Evolutionary conservation across 2,329 filamentous ascomycete species (phyloP).

Genomic region (Ambrosiella beaveri): DNA sequence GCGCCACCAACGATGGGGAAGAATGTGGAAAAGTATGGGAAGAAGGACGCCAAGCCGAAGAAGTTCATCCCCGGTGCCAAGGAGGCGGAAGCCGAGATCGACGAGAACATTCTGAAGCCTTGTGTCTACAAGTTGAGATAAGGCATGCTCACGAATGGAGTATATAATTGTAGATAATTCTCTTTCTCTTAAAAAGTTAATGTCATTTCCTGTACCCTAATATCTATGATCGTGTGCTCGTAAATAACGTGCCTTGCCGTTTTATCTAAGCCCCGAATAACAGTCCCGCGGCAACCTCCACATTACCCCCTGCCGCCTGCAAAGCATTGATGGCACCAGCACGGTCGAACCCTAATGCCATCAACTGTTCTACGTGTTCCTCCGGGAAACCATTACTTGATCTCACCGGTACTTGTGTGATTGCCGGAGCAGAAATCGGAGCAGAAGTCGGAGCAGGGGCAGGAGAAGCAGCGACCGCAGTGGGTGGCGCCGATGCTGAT

Average conservation of each 20-base stretch:
- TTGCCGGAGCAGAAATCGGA: conserved; percentile 17
- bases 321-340: conserved; percentile 65
- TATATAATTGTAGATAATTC: too few species aligned
- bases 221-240: too few species aligned
- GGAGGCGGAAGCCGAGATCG: conserved; percentile 38
- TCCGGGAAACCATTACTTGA: conserved; percentile 29
- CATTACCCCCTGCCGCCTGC: conserved; percentile 66
- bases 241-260: background rate
- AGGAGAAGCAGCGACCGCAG: conserved; percentile 14
- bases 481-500: background rate
- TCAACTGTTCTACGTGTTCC: conserved; percentile 57
- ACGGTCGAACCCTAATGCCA: conserved; percentile 59
- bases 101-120: conserved; percentile 66
- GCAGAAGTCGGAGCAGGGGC: conserved; percentile 17
- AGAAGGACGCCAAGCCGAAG: conserved; percentile 32
- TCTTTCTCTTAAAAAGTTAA: too few species aligned
- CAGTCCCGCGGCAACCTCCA: conserved; percentile 73
- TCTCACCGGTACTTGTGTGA: conserved; percentile 17
- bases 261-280: conserved; percentile 39
- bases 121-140: conserved; percentile 89
- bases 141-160: too few species aligned
- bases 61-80: conserved; percentile 32
- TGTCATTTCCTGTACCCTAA: too few species aligned
- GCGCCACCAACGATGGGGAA: conserved; percentile 60
- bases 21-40: conserved; percentile 41